These are phyloP conservation scores for Neonectria faginata DNA, from an alignment of 2,329 filamentous ascomycete species.

Conservation along the genomic window DNA sequence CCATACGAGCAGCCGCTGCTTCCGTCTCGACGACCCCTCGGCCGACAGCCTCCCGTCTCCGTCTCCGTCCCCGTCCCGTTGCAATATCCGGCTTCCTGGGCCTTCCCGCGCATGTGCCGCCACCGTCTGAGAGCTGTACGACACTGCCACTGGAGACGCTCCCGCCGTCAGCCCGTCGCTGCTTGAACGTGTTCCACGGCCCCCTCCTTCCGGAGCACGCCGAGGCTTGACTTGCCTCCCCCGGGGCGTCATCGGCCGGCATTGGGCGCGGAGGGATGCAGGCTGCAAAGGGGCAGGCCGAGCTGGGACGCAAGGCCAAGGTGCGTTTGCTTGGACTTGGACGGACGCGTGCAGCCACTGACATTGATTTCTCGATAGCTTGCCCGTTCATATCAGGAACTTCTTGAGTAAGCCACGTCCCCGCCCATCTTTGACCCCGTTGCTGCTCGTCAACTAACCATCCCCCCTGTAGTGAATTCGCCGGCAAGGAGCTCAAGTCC, in stretches of 20 bases:
- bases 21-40: slow-evolving; percentile 2
- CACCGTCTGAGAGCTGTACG: slow-evolving; percentile 35
- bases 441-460: slow-evolving; percentile 19
- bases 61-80: neutral
- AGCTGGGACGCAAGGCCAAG: slow-evolving; percentile 73
- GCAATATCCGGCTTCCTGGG: slow-evolving; percentile 4
- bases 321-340: slow-evolving; percentile 47
- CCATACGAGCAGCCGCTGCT: slow-evolving; percentile 11
- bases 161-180: slow-evolving; percentile 26
- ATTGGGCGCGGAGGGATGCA: slow-evolving; percentile 59
- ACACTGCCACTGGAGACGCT: slow-evolving; percentile 35
- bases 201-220: slow-evolving; percentile 14
- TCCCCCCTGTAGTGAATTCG: slow-evolving; percentile 82
- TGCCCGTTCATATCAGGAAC: slow-evolving; percentile 94
- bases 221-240: slow-evolving; percentile 33
- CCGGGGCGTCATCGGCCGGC: slow-evolving; percentile 39
- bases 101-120: slow-evolving; percentile 41
- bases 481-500: slow-evolving; percentile 86
- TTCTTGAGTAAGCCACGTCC: slow-evolving; percentile 81
- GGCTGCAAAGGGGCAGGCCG: slow-evolving; percentile 66
- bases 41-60: slow-evolving; percentile 8
- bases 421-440: neutral
- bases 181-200: slow-evolving; percentile 25
- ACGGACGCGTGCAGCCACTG: slow-evolving; percentile 6
- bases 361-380: slow-evolving; percentile 67